phyloP scores from a whole-genome alignment of 306 rosid species.

The Cicer arietinum region DNA sequence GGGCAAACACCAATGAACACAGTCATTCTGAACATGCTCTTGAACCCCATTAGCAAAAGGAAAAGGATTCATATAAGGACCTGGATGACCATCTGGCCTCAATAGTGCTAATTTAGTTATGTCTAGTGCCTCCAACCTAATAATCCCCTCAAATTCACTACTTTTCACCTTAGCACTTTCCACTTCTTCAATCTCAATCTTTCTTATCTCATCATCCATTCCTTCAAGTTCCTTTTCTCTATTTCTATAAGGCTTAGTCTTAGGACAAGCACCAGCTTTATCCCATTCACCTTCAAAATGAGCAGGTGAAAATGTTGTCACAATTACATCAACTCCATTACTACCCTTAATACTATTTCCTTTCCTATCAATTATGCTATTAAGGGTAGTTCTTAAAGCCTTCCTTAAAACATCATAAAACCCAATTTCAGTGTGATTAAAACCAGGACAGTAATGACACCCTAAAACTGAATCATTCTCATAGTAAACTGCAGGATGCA shows the following conservation, averaged over 20 bases:
- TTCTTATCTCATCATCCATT: slow-evolving; percentile 83
- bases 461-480: slow-evolving; percentile 71
- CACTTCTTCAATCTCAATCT: slow-evolving; percentile 72
- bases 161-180: slow-evolving; percentile 61
- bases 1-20: slow-evolving; percentile 97
- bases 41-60: slow-evolving; percentile 70
- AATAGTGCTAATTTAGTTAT: slow-evolving; percentile 67
- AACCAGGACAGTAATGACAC: slow-evolving; percentile 84
- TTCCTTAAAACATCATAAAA: slow-evolving; percentile 81
- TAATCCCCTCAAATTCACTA: slow-evolving; percentile 27
- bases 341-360: slow-evolving; percentile 19
- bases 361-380: slow-evolving; percentile 58
- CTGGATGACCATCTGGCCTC: slow-evolving; percentile 96
- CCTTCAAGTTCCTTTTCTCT: slow-evolving; percentile 72
- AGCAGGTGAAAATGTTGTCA: slow-evolving; percentile 87
- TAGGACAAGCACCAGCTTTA: slow-evolving; percentile 81
- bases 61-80: slow-evolving; percentile 84
- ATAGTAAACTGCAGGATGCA: slow-evolving; percentile 83
- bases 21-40: slow-evolving; percentile 81
- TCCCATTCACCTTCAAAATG: slow-evolving; percentile 98
- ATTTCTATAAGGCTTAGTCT: slow-evolving; percentile 59
- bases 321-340: slow-evolving; percentile 52
- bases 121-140: slow-evolving; percentile 72
- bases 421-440: slow-evolving; percentile 82
- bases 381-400: slow-evolving; percentile 67